These are phyloP conservation scores for Keithomyces neogunnii DNA, from an alignment of 2,329 filamentous ascomycete genomes.

Conservation along the genomic window DNA sequence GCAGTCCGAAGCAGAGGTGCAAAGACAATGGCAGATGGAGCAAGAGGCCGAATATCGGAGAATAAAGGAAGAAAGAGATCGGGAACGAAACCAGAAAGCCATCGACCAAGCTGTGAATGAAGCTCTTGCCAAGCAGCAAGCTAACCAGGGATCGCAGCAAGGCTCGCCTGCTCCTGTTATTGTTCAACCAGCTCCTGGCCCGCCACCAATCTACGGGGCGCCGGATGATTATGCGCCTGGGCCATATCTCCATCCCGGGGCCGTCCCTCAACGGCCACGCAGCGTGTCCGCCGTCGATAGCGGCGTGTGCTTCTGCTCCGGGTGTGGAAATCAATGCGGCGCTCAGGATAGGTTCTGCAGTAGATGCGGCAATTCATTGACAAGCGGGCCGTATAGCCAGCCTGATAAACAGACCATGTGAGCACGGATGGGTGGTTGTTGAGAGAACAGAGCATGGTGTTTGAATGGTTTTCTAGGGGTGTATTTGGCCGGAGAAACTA, in stretches of 20 bases:
- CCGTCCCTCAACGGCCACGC: not conserved
- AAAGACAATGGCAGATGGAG: slow-evolving; percentile 5
- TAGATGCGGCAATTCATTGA: not conserved
- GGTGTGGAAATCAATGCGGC: slow-evolving; percentile 2
- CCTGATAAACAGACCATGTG: not conserved
- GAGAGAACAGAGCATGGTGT: not conserved
- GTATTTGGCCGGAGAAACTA: too few species aligned
- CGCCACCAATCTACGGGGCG: not conserved
- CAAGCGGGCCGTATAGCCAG: not conserved
- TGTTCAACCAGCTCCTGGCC: not conserved
- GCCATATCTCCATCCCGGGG: slow-evolving; percentile 1
- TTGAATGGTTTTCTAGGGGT: too few species aligned
- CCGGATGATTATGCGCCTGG: not conserved
- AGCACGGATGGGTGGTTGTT: not conserved
- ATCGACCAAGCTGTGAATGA: slow-evolving; percentile 5
- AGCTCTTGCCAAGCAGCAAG: slow-evolving; percentile 3
- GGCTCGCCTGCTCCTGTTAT: not conserved
- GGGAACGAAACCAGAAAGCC: slow-evolving; percentile 1
- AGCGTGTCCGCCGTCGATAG: not conserved
- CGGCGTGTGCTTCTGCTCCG: not conserved
- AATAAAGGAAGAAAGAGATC: not conserved
- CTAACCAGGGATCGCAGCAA: not conserved
- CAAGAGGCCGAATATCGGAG: slow-evolving; percentile 2
- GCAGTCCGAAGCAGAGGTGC: slow-evolving; percentile 1
- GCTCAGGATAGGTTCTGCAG: slow-evolving; percentile 4